Conservation (phyloP, 495 filamentous ascomycete species). For the Achaetomiella virescens region DNA sequence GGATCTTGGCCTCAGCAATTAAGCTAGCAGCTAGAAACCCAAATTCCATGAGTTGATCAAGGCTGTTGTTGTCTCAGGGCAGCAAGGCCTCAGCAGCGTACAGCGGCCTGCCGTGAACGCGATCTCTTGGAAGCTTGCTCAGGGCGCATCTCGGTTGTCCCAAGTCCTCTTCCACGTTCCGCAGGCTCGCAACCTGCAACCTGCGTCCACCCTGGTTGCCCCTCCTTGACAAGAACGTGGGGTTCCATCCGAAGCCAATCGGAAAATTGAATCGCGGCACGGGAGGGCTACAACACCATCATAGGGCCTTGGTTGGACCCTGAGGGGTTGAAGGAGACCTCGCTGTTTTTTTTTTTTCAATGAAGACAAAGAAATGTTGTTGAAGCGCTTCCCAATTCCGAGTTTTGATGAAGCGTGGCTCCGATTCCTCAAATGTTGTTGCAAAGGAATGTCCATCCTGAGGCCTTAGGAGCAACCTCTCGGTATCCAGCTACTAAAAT, state of each 20-base stretch:
- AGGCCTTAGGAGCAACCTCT: too few species aligned
- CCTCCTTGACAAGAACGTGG: constrained; percentile 3
- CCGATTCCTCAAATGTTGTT: too few species aligned
- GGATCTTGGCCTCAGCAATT: too few species aligned
- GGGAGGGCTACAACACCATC: constrained; percentile 10
- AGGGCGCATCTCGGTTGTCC: neutral
- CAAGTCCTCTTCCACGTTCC: neutral
- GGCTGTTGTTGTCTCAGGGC: neutral
- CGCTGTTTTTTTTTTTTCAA: neutral
- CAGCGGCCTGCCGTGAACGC: neutral
- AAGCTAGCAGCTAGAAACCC: too few species aligned
- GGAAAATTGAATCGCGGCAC: constrained; percentile 18
- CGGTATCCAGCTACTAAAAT: too few species aligned
- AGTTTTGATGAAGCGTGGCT: too few species aligned
- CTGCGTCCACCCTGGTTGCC: neutral
- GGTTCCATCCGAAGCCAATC: constrained; percentile 16
- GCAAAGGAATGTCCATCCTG: too few species aligned
- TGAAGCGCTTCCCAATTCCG: too few species aligned
- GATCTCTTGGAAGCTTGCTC: neutral
- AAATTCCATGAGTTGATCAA: too few species aligned
- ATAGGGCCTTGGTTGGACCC: constrained; percentile 1
- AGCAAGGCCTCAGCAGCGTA: neutral
- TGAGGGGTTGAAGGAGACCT: neutral
- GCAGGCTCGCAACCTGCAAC: too few species aligned
- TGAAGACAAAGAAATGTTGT: too few species aligned